Base-by-base conservation (phyloP, 768 basidiomycete species). In the Naganishia vishniacii region DNA sequence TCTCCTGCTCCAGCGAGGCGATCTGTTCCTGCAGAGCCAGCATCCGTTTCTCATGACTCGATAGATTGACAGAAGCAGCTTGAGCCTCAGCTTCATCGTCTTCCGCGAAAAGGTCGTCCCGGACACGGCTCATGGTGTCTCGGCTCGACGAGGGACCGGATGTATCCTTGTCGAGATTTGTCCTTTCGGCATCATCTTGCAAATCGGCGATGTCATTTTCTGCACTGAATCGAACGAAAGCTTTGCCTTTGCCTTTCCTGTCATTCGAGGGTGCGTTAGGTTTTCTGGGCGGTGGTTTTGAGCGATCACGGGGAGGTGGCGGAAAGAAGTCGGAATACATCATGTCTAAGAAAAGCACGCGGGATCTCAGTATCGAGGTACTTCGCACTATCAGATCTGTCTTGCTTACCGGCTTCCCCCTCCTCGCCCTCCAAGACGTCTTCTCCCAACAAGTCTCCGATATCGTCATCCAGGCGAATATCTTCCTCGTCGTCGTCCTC, bases 11-110 rank as follows among this genome's bases (percentile, higher is more conserved):
- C 37, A 98, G 80, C 20, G 83, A 78, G 8, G 84, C 77, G 56
- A 99, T 97, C 76, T 98, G 86, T 65, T 87, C 82, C 29, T 81
- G 82, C 18, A 98, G 79, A 0, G 83, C 83, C 4, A 84, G 80
- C 78, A 88, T 82, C n/a, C 89, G 85, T 69, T 83, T 86, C 78
- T 94, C 86, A 72, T 93, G 84, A 0, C 85, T 84, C 0, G 91
- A 87, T 53, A 91, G 75, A 72, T 84, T 72, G 62, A 65, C 65
- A 41, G 62, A 85, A 16, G 62, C 69, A 4, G 65, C 72, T n/a
- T 73, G 74, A 16, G 64, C 69, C 3, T 78, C 79, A 7, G 69
- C 72, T 12, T 71, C 77, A 40, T 80, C 78, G 5, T 78, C 76
- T 23, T 77, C 75, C 28, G 71, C 88, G 69, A 91, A 89, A 32